Evolutionary conservation across 495 filamentous ascomycete species (phyloP).

Genomic region (Hypoxylon fragiforme): DNA sequence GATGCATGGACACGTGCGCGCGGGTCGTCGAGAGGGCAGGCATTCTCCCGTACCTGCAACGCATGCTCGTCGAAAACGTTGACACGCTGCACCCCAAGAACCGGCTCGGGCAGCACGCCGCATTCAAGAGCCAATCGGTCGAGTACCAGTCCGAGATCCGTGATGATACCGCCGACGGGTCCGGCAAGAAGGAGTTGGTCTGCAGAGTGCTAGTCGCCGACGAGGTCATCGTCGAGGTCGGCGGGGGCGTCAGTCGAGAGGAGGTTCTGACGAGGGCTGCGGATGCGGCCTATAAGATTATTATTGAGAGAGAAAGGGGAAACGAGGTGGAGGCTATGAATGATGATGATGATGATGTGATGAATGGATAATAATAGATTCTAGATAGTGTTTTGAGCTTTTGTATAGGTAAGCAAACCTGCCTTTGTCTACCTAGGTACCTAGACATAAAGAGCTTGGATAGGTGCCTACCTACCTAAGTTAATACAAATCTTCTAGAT

Average conservation of each 20-base stretch:
- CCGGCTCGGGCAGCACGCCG: constrained; percentile 61
- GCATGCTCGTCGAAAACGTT: constrained; percentile 62
- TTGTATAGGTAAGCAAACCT: too few species aligned
- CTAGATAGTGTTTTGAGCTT: too few species aligned
- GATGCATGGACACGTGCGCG: constrained; percentile 56
- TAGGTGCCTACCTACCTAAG: too few species aligned
- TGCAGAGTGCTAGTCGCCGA: constrained; percentile 59
- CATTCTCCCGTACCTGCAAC: constrained; percentile 62
- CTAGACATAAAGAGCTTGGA: too few species aligned
- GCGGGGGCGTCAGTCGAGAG: constrained; percentile 51
- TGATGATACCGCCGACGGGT: neutral
- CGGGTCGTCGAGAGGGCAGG: constrained; percentile 65
- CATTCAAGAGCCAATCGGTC: constrained; percentile 49
- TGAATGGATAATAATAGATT: neutral
- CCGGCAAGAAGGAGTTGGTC: constrained; percentile 41
- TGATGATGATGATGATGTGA: neutral
- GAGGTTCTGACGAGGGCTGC: constrained; percentile 64
- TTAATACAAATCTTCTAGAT: too few species aligned
- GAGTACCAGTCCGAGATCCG: constrained; percentile 47
- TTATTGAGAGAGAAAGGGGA: neutral
- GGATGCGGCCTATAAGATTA: constrained; percentile 44
- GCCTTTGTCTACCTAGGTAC: too few species aligned
- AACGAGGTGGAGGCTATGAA: neutral
- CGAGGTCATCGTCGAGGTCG: constrained; percentile 47
- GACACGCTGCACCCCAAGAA: constrained; percentile 76